Percentiles rank a stretch among this genome's conserved stretches.
Conservation (phyloP, 441 rosid species). For the Pelargonium australe region DNA sequence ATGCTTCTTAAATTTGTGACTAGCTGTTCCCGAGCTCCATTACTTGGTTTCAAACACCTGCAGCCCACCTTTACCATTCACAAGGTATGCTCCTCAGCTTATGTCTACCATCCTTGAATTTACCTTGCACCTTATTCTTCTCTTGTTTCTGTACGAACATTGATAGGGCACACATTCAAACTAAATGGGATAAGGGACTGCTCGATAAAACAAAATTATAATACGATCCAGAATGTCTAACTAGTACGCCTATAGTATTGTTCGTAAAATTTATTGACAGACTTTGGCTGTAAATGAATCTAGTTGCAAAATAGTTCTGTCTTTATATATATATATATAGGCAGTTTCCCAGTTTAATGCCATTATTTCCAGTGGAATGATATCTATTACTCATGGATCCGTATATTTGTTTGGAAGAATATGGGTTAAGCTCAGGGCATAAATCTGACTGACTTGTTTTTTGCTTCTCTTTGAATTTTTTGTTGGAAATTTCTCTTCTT, state of each 20-base stretch:
- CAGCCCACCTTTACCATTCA: constrained; percentile 93
- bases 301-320: no score
- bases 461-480: background rate
- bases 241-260: background rate
- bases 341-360: background rate
- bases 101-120: background rate
- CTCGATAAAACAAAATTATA: background rate
- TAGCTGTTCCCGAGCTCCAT: constrained; percentile 97
- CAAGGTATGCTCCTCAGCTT: constrained; percentile 45
- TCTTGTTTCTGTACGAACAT: background rate
- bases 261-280: background rate
- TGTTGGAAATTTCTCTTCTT: background rate
- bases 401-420: background rate
- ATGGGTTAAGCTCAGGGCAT: background rate
- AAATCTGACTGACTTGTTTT: background rate
- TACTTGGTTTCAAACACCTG: constrained; percentile 90
- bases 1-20: constrained; percentile 96
- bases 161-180: background rate
- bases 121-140: background rate
- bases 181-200: background rate
- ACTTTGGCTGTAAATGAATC: background rate
- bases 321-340: no score
- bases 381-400: background rate
- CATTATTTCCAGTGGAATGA: background rate
- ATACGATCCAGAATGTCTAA: background rate